Evolutionary conservation across 345 rosid species (phyloP).

Genomic region (Lumnitzera racemosa): DNA sequence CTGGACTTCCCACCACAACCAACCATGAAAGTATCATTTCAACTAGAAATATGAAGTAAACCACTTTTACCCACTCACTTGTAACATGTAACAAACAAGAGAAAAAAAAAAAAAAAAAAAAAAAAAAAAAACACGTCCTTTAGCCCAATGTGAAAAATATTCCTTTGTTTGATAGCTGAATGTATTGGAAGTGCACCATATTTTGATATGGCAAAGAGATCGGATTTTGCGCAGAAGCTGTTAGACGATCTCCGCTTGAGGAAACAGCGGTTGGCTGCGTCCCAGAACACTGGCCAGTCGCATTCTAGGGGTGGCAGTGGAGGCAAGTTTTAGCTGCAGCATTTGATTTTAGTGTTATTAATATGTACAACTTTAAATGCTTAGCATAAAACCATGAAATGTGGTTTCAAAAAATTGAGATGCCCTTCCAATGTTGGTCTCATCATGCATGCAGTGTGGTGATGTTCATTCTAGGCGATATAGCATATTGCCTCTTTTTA

Average conservation of each 20-base stretch:
- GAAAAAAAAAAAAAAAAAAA: not conserved
- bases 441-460: too few species aligned
- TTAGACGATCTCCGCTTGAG: slow-evolving; percentile 77
- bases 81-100: not conserved
- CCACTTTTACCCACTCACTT: slow-evolving; percentile 6
- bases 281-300: slow-evolving; percentile 38
- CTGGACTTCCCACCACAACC: slow-evolving; percentile 58
- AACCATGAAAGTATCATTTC: slow-evolving; percentile 65
- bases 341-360: not conserved
- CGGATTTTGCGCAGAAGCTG: slow-evolving; percentile 89
- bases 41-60: slow-evolving; percentile 32
- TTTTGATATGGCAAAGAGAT: slow-evolving; percentile 57
- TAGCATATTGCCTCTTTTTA: too few species aligned
- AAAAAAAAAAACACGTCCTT: not conserved
- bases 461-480: too few species aligned
- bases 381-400: not conserved
- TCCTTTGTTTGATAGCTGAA: slow-evolving; percentile 1
- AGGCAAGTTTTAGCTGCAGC: slow-evolving; percentile 11
- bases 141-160: slow-evolving; percentile 3
- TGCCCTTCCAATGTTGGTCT: too few species aligned
- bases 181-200: slow-evolving; percentile 5
- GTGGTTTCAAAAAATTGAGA: not conserved
- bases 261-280: slow-evolving; percentile 59
- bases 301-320: slow-evolving; percentile 25
- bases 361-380: not conserved